Percentiles rank a stretch among this genome's conserved stretches.
phyloP scores from a whole-genome alignment of 129 eudicot species.

The Centella asiatica region DNA sequence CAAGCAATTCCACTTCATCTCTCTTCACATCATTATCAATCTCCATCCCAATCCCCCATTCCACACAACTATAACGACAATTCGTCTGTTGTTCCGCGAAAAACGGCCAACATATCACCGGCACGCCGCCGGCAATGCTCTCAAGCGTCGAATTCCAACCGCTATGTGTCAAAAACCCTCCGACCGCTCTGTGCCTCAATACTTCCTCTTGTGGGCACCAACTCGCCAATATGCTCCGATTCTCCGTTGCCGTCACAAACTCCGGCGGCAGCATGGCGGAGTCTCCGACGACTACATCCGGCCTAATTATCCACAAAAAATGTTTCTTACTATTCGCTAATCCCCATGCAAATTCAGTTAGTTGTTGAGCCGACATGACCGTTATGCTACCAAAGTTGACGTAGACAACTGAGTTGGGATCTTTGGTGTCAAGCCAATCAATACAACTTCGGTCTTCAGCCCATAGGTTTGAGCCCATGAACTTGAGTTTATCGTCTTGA shows the following conservation, averaged over 20 bases:
- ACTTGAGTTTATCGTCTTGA: conserved; percentile 4
- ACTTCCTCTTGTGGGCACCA: conserved; percentile 12
- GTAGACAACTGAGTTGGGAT: conserved; percentile 17
- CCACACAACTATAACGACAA: conserved; percentile 5
- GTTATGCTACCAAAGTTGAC: conserved; percentile 32
- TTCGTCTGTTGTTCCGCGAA: conserved; percentile 1
- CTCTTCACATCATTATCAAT: conserved; percentile 10
- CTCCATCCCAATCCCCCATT: conserved; percentile 11
- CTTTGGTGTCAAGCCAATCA: conserved; percentile 27
- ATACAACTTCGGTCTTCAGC: conserved; percentile 26
- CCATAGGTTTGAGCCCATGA: conserved; percentile 25
- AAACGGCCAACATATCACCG: conserved; percentile 11
- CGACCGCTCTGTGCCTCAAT: neutral
- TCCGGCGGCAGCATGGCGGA: conserved; percentile 31
- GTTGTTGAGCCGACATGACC: conserved; percentile 32
- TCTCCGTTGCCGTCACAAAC: conserved; percentile 16
- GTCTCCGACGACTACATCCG: conserved; percentile 38
- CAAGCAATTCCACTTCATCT: conserved; percentile 3
- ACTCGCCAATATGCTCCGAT: conserved; percentile 1
- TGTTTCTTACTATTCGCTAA: conserved; percentile 38
- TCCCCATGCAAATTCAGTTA: conserved; percentile 59
- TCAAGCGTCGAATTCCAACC: conserved; percentile 10
- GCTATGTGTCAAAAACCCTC: conserved; percentile 1
- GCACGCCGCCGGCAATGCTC: conserved; percentile 6
- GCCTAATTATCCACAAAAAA: conserved; percentile 42